A percentile compares a stretch with the other conserved stretches of the same genome.
phyloP scores from a whole-genome alignment of 805 yeast species.

The Candida dendrica region DNA sequence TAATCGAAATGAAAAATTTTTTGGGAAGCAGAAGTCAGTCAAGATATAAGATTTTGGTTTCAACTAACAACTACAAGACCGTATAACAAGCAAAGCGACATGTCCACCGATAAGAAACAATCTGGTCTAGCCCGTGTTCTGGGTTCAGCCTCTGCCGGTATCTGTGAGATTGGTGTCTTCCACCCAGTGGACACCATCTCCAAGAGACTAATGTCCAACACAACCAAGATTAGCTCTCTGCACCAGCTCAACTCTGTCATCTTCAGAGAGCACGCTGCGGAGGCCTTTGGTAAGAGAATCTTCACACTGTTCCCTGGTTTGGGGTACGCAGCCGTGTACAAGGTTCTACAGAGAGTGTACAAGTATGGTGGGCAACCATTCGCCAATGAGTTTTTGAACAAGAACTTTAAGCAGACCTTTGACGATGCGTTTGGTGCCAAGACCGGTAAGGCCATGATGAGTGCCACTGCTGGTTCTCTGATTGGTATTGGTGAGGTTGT shows the following conservation, averaged over 20 bases:
- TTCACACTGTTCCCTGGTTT: constrained; percentile 93
- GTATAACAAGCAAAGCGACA: no score
- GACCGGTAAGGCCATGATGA: constrained; percentile 93
- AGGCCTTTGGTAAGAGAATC: constrained; percentile 62
- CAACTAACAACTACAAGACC: no score
- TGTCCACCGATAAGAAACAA: constrained; percentile 62
- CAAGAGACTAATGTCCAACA: constrained; percentile 86
- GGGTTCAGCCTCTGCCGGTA: constrained; percentile 97
- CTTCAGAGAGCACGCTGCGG: constrained; percentile 73
- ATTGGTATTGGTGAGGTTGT: constrained; percentile 98
- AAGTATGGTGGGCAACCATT: constrained; percentile 99
- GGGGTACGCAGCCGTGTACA: constrained; percentile 97
- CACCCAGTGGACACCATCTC: constrained; percentile 99
- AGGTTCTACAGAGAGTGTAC: constrained; percentile 93
- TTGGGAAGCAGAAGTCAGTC: background rate
- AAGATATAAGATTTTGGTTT: no score
- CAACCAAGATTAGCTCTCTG: constrained; percentile 54
- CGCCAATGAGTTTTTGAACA: constrained; percentile 85
- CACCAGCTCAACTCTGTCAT: constrained; percentile 77
- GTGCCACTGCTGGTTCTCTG: constrained; percentile 95
- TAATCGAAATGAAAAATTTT: background rate
- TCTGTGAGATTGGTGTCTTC: constrained; percentile 92
- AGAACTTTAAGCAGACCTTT: constrained; percentile 61
- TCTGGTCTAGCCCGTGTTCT: constrained; percentile 84
- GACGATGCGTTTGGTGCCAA: constrained; percentile 81